Percentiles rank a stretch among this genome's conserved stretches.
Evolutionary conservation across 257 asterid species (phyloP).

Genomic region (Marsdenia floribunda): DNA sequence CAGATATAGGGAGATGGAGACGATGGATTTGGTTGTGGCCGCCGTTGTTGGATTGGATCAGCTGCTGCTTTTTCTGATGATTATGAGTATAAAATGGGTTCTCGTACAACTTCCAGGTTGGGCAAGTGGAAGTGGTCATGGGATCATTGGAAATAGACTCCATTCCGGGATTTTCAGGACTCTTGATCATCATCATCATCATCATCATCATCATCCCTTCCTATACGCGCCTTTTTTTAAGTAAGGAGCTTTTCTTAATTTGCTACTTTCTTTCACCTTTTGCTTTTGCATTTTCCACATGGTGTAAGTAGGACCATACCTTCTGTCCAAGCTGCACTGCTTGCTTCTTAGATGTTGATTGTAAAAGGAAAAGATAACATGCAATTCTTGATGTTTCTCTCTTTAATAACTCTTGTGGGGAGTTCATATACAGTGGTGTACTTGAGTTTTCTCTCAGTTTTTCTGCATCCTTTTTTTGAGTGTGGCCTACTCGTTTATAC

Average conservation of each 20-base stretch:
- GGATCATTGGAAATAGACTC: slow-evolving; percentile 27
- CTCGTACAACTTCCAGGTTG: slow-evolving; percentile 81
- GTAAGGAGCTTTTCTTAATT: not conserved
- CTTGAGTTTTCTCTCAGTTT: no score
- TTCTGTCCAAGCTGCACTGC: slow-evolving; percentile 19
- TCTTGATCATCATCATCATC: slow-evolving; percentile 57
- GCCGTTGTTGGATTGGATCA: not conserved
- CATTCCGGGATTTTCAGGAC: slow-evolving; percentile 33
- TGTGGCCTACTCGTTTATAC: no score
- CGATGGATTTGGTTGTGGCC: slow-evolving; percentile 45
- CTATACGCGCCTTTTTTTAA: not conserved
- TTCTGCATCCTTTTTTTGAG: no score
- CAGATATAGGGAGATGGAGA: slow-evolving; percentile 67
- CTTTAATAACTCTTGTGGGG: slow-evolving; percentile 23
- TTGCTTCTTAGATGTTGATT: slow-evolving; percentile 16
- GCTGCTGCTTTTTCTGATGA: slow-evolving; percentile 12
- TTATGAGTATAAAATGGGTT: slow-evolving; percentile 58
- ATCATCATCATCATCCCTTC: slow-evolving; percentile 40
- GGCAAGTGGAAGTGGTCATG: slow-evolving; percentile 24
- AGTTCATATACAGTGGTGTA: slow-evolving; percentile 11
- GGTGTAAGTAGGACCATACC: slow-evolving; percentile 34
- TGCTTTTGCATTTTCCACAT: slow-evolving; percentile 29
- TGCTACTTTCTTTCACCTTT: slow-evolving; percentile 22
- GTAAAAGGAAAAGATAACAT: slow-evolving; percentile 27
- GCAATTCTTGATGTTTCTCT: slow-evolving; percentile 11